Percentiles rank a stretch among this genome's conserved stretches.
phyloP scores from a whole-genome alignment of 176 grass and related monocot species.

The Melocanna baccifera region DNA sequence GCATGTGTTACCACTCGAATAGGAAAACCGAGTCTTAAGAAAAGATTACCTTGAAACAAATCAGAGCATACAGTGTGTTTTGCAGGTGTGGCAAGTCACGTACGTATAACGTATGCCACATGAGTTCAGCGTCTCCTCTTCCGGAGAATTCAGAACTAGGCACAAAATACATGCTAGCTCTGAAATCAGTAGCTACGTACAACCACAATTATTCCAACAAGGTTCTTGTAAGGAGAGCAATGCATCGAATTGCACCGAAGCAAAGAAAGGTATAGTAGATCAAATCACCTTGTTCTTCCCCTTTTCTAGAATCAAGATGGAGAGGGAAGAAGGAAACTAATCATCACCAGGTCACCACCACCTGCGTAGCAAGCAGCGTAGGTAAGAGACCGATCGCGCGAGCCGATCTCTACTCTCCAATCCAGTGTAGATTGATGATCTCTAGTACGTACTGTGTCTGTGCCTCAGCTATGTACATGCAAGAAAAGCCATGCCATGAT shows the following conservation, averaged over 20 bases:
- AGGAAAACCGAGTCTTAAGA: neutral
- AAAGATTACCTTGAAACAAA: slow-evolving; percentile 31
- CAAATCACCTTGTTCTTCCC: neutral
- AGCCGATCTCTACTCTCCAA: neutral
- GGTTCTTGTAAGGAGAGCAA: neutral
- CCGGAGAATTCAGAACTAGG: slow-evolving; percentile 8
- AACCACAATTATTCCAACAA: neutral
- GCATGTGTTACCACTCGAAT: neutral
- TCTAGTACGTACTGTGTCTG: neutral
- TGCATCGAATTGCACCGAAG: neutral
- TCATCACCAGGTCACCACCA: too few relatives aligned
- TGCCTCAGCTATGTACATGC: slow-evolving; percentile 29
- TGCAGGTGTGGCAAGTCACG: slow-evolving; percentile 23
- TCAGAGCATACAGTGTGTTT: slow-evolving; percentile 28
- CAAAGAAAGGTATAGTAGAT: neutral
- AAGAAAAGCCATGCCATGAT: neutral
- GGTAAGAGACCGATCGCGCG: neutral
- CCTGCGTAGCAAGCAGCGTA: too few relatives aligned
- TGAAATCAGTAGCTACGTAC: slow-evolving; percentile 30
- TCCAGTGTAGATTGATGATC: neutral
- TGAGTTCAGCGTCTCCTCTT: slow-evolving; percentile 3
- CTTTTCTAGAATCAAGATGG: neutral
- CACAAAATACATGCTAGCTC: slow-evolving; percentile 25
- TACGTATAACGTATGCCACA: slow-evolving; percentile 14
- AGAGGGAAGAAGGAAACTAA: neutral